These are phyloP conservation scores for Naganishia liquefaciens DNA, from an alignment of 1,284 basidiomycete genomes.

Conservation along the genomic window DNA sequence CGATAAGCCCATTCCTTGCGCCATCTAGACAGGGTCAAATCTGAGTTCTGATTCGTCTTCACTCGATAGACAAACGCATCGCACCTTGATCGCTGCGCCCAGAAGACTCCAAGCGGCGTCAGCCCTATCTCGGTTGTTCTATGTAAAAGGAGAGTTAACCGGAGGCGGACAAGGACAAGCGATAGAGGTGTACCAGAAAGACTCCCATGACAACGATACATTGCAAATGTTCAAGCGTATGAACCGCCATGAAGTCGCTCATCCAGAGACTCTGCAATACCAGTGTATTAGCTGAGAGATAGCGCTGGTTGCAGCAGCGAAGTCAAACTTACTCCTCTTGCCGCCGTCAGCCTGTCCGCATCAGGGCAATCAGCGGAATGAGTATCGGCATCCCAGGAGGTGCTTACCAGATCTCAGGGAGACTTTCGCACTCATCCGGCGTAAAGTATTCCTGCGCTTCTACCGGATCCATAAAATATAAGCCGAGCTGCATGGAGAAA, in stretches of 20 bases:
- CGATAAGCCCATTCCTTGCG: slow-evolving; percentile 54
- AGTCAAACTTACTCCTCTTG: slow-evolving; percentile 43
- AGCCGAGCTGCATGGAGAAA: slow-evolving; percentile 43
- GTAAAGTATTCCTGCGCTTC: slow-evolving; percentile 50
- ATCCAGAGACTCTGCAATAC: slow-evolving; percentile 47
- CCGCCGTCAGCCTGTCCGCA: slow-evolving; percentile 39
- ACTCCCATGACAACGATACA: slow-evolving; percentile 50
- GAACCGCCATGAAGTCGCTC: slow-evolving; percentile 52
- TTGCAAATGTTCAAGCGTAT: slow-evolving; percentile 52
- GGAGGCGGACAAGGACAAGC: neutral
- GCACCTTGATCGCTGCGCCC: slow-evolving; percentile 54
- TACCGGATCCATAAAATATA: slow-evolving; percentile 52
- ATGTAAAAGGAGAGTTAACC: slow-evolving; percentile 14
- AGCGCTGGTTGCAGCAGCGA: neutral
- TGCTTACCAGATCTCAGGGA: slow-evolving; percentile 48
- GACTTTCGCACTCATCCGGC: slow-evolving; percentile 43
- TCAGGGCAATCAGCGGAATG: neutral
- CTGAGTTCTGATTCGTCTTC: slow-evolving; percentile 13
- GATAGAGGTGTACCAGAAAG: slow-evolving; percentile 46
- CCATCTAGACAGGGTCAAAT: slow-evolving; percentile 43
- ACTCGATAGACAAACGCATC: slow-evolving; percentile 5
- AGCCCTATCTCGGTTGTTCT: slow-evolving; percentile 55
- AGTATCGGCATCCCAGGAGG: neutral
- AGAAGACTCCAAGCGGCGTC: slow-evolving; percentile 54
- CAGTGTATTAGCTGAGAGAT: neutral